These are phyloP conservation scores for Heliocybe sulcata DNA, from an alignment of 1,284 basidiomycete species.

Conservation along the genomic window DNA sequence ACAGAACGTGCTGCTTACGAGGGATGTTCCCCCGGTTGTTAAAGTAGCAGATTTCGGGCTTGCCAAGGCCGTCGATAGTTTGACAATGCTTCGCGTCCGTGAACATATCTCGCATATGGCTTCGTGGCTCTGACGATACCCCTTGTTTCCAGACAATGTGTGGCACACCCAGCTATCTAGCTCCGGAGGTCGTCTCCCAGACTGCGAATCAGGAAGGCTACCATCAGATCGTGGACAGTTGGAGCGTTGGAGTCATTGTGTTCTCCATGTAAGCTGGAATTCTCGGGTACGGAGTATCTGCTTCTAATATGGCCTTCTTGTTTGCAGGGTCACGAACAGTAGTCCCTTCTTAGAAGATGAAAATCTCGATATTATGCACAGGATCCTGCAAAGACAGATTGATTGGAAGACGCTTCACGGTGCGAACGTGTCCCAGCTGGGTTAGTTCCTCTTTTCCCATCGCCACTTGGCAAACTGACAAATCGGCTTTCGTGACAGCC, in stretches of 20 bases:
- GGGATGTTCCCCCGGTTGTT: conserved; percentile 51
- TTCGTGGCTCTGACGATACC: background rate
- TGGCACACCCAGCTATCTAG: conserved; percentile 80
- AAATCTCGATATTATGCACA: conserved; percentile 41
- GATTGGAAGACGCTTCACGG: conserved; percentile 50
- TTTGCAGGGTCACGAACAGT: conserved; percentile 56
- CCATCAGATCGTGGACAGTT: conserved; percentile 81
- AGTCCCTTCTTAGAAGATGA: conserved; percentile 71
- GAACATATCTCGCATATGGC: background rate
- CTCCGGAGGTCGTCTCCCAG: conserved; percentile 83
- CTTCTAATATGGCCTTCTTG: background rate
- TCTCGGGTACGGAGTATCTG: background rate
- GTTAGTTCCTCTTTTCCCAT: conserved; percentile 20
- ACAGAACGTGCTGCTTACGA: conserved; percentile 71
- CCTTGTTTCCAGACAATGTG: conserved; percentile 64
- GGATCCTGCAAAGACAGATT: conserved; percentile 49
- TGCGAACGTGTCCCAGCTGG: conserved; percentile 25
- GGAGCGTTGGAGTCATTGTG: conserved; percentile 90
- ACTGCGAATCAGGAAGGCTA: conserved; percentile 59
- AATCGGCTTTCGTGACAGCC: conserved; percentile 14
- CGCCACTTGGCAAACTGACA: background rate
- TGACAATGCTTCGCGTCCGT: conserved; percentile 63
- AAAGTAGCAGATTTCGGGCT: conserved; percentile 93
- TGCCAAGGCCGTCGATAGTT: conserved; percentile 77
- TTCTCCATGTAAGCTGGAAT: conserved; percentile 64